These are phyloP conservation scores for Colletotrichum zoysiae DNA, from an alignment of 2,329 filamentous ascomycete species.

Conservation along the genomic window DNA sequence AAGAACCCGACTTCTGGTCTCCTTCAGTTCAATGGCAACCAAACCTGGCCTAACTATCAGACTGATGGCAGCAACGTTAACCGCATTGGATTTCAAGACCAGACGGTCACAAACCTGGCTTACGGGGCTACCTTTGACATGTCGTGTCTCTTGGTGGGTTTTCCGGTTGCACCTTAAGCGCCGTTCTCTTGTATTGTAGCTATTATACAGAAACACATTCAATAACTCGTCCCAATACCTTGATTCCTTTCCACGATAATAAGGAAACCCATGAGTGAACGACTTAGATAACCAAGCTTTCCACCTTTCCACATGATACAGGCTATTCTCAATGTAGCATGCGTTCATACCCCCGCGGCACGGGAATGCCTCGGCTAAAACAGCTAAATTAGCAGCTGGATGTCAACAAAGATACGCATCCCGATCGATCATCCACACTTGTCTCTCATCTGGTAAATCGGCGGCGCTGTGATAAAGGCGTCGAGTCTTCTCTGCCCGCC, in stretches of 20 bases:
- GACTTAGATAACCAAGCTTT: background rate
- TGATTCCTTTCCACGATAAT: background rate
- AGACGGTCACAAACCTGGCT: constrained; percentile 46
- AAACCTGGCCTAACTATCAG: constrained; percentile 46
- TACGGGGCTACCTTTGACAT: constrained; percentile 20
- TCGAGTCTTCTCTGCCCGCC: too few relatives aligned
- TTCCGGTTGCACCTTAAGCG: background rate
- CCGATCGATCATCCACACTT: too few relatives aligned
- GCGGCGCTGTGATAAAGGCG: background rate
- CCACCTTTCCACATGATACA: background rate
- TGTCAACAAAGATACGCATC: background rate
- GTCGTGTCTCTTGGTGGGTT: constrained; percentile 12
- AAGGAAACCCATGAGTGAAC: background rate
- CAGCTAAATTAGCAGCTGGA: background rate
- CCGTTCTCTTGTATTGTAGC: background rate
- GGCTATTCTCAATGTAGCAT: too few relatives aligned
- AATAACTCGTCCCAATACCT: background rate
- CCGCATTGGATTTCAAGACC: constrained; percentile 47
- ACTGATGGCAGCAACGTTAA: constrained; percentile 41
- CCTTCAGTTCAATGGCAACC: constrained; percentile 43
- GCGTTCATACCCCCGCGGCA: too few relatives aligned
- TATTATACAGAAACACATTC: background rate
- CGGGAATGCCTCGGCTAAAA: too few relatives aligned
- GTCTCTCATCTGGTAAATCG: background rate
- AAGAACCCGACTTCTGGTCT: constrained; percentile 53